phyloP scores from a whole-genome alignment of 2,329 filamentous ascomycete species.

The Ophiostoma sp. region DNA sequence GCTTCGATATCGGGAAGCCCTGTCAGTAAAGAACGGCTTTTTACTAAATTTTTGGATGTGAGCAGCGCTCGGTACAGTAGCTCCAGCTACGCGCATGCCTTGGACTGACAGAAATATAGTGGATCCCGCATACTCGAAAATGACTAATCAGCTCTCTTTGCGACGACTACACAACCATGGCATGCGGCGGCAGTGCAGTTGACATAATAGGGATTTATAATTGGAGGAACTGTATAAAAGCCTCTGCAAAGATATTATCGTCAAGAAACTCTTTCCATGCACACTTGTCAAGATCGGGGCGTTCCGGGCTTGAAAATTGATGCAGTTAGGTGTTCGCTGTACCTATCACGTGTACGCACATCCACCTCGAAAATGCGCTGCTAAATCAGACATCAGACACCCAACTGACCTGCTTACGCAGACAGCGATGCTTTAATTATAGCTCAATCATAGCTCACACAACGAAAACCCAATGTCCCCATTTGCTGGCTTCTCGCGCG shows the following conservation, averaged over 20 bases:
- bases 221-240: too few relatives aligned
- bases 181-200: neutral
- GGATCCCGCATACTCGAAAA: neutral
- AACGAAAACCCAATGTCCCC: conserved; percentile 23
- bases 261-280: too few relatives aligned
- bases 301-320: neutral
- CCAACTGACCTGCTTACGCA: too few relatives aligned
- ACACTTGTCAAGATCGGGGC: too few relatives aligned
- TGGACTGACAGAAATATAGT: neutral
- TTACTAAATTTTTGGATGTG: neutral
- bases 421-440: neutral
- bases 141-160: conserved; percentile 13
- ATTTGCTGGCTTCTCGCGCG: conserved; percentile 23
- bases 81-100: conserved; percentile 1
- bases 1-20: neutral
- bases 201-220: too few relatives aligned
- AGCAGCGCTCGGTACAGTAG: neutral
- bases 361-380: too few relatives aligned
- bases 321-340: neutral
- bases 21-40: neutral
- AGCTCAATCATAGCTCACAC: neutral
- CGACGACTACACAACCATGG: too few relatives aligned
- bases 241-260: too few relatives aligned
- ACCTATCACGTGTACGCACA: too few relatives aligned
- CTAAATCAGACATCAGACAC: too few relatives aligned